phyloP scores from a whole-genome alignment of 2,329 filamentous ascomycete genomes.

The Metarhizium guizhouense region DNA sequence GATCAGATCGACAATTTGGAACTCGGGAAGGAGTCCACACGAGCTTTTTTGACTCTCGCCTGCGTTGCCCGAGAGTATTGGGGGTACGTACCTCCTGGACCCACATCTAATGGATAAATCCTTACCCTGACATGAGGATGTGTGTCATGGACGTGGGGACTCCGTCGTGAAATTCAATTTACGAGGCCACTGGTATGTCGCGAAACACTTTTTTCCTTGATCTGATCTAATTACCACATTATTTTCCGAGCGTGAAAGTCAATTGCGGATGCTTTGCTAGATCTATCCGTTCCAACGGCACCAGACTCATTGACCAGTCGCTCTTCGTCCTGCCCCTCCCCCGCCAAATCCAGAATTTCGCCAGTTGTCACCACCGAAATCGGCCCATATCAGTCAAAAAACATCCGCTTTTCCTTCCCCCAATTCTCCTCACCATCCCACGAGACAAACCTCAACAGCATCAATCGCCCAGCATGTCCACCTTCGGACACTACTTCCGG shows the following conservation, averaged over 20 bases:
- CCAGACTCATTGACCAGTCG: too few relatives aligned
- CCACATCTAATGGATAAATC: neutral
- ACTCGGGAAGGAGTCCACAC: neutral
- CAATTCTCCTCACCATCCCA: neutral
- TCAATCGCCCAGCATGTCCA: constrained; percentile 56
- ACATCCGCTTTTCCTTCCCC: neutral
- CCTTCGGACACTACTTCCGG: constrained; percentile 73
- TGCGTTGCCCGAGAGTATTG: too few relatives aligned
- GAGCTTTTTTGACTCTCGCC: neutral
- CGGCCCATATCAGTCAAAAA: neutral
- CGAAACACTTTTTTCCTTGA: too few relatives aligned
- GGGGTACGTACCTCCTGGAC: neutral
- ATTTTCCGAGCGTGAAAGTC: too few relatives aligned
- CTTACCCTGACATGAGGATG: neutral
- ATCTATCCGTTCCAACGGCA: too few relatives aligned
- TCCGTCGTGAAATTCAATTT: too few relatives aligned
- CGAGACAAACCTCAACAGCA: neutral
- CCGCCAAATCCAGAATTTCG: neutral
- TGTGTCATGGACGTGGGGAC: too few relatives aligned
- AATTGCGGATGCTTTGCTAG: too few relatives aligned
- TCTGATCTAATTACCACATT: too few relatives aligned
- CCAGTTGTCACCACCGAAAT: neutral
- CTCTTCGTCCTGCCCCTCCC: too few relatives aligned
- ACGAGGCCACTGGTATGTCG: too few relatives aligned
- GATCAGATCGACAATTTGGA: too few relatives aligned